Evolutionary conservation across 2,329 filamentous ascomycete species (phyloP), one percentile per base, ranked within the genome.

Genomic region (Plenodomus tracheiphilus): DNA sequence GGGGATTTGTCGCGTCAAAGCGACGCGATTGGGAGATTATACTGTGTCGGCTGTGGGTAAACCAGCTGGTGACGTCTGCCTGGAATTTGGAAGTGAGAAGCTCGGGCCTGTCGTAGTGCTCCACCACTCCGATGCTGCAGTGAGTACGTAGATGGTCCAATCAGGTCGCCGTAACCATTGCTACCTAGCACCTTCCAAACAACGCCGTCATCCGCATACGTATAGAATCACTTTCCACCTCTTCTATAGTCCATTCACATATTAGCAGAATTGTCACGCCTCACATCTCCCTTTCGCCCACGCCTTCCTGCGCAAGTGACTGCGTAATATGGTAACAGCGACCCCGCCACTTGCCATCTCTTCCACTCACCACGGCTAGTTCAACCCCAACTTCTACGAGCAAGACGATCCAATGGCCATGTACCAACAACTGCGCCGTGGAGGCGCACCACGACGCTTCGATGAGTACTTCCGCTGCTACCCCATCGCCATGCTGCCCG

Each of bases 381-480:
- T 73, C 63, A 70, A 76, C 57, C 63, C 73, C 51, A 73, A 72
- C 49, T 82, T 76, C 68, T 81, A 78, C 73, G 74, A 76, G 55
- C 72, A 79, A 47, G 78, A 82, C 61, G 81, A 79, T 47, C 74
- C 74, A 39, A 77, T 80, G 72, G 71, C 77, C 49, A 78, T 83
- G 66, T 79, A 83, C 53, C 76, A 77, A 50, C 79, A 83, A 73
- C 69, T 82, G 51, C 77, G 77, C 30, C 77, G 76, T 54, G 76
- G 74, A 42, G 73, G 76, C 22, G 70, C 71, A 65, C 79, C 75
- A 61, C 88, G 91, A 64, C 89, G 92, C 52, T 99, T 99, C 77
- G 93, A 99, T 74, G 94, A 99, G 75, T 97, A 96, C 78, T 97
- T 97, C 76, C 87, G 94, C 66, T 97, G 92, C 79, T 99, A 97